These are phyloP conservation scores for Ophiostoma australiae DNA, from an alignment of 2,329 filamentous ascomycete species.

Conservation along the genomic window DNA sequence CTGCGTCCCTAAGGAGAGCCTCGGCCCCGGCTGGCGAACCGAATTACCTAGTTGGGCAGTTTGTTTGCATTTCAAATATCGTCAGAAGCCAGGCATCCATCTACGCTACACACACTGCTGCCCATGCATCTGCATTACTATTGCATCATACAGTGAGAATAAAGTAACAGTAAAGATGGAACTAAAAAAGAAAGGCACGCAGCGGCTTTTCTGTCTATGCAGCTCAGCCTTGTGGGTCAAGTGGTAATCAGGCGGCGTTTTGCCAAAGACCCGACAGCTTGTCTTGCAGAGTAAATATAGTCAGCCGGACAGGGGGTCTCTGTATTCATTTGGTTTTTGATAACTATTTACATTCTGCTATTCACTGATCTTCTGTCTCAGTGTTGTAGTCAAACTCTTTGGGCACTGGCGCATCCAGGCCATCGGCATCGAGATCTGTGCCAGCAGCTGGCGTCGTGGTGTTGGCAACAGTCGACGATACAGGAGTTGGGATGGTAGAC, in stretches of 20 bases:
- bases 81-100: background rate
- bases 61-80: background rate
- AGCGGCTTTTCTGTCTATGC: background rate
- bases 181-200: background rate
- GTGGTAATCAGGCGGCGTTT: background rate
- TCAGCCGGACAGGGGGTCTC: background rate
- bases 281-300: background rate
- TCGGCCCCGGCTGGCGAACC: background rate
- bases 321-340: background rate
- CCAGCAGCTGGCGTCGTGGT: no score
- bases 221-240: background rate
- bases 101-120: background rate
- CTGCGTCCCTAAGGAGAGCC: background rate
- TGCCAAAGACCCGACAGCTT: background rate
- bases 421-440: constrained; percentile 13
- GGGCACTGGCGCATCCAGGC: constrained; percentile 30
- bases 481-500: background rate
- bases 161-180: background rate
- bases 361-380: constrained; percentile 27
- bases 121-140: background rate
- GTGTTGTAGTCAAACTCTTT: constrained; percentile 34
- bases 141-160: background rate
- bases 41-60: background rate
- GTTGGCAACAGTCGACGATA: background rate
- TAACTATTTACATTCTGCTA: background rate